Base-by-base conservation (phyloP, 139 green algal species). In the Spirogloea muscicola region DNA sequence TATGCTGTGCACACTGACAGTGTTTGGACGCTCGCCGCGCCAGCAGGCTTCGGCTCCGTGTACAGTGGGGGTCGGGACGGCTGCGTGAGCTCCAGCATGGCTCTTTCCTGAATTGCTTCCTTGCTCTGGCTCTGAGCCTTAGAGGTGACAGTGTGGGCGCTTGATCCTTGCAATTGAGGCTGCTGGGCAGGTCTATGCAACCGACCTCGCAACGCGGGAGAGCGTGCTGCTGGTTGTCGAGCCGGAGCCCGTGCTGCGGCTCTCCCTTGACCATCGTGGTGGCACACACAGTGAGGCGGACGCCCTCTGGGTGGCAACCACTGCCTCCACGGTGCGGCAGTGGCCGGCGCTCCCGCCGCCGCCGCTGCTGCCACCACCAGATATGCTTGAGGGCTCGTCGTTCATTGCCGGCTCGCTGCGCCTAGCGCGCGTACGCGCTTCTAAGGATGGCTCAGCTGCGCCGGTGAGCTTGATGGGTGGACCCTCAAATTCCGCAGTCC, bases 61-160 rank as follows among this genome's bases (percentile, higher is more conserved):
- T 89, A 88, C 82, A 91, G 77, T 44, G 92, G 90, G 2, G 92
- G 92, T 1, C 75, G 92, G 2, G 92, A 97, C 82, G 59, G 6
- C 27, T 74, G 58, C 58, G 39, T 74, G 40, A n/a, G n/a, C n/a
- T n/a, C n/a, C n/a, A n/a, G n/a, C n/a, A n/a, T n/a, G n/a, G n/a
- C n/a, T n/a, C n/a, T n/a, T n/a, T n/a, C n/a, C n/a, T n/a, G n/a
- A n/a, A n/a, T n/a, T n/a, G n/a, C n/a, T n/a, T n/a, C n/a, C n/a
- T n/a, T n/a, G n/a, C n/a, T n/a, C n/a, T n/a, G n/a, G n/a, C n/a
- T n/a, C n/a, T n/a, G n/a, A n/a, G n/a, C n/a, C n/a, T n/a, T n/a
- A n/a, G n/a, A n/a, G n/a, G n/a, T n/a, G n/a, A n/a, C n/a, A n/a
- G n/a, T n/a, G n/a, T n/a, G n/a, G n/a, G n/a, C n/a, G n/a, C n/a